phyloP scores from a whole-genome alignment of 805 yeast genomes.

The Kazachstania psychrophila region DNA sequence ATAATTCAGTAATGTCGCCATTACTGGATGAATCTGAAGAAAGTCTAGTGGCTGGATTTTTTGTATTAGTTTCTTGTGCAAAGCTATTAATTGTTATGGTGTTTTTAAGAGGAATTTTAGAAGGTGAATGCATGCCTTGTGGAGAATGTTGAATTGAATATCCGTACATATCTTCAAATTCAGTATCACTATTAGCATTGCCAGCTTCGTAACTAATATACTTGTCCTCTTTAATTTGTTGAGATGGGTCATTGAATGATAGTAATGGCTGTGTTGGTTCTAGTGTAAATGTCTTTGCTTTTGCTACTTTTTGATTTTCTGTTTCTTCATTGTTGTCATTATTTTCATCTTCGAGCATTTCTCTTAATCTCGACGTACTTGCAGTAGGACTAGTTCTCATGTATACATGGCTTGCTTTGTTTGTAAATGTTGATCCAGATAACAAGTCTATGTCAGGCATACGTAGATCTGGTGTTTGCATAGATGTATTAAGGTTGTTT shows the following conservation, averaged over 20 bases:
- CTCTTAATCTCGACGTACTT: conserved; percentile 9
- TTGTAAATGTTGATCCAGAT: conserved; percentile 4
- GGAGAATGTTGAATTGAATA: conserved; percentile 5
- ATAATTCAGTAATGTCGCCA: conserved; percentile 15
- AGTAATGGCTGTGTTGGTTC: conserved; percentile 20
- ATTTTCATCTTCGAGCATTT: conserved; percentile 13
- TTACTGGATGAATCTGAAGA: conserved; percentile 24
- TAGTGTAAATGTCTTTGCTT: conserved; percentile 10
- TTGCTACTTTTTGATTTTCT: conserved; percentile 3
- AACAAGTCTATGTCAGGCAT: not conserved
- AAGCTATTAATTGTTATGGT: conserved; percentile 20
- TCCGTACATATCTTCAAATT: not conserved
- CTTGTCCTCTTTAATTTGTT: too few relatives aligned
- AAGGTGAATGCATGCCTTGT: conserved; percentile 15
- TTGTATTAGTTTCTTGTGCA: not conserved
- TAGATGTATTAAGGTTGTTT: not conserved
- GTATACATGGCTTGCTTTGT: not conserved
- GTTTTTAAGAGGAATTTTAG: conserved; percentile 23
- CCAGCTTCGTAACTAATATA: too few relatives aligned
- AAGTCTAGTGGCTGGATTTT: conserved; percentile 11
- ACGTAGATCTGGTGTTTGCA: conserved; percentile 1
- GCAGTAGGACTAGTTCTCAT: conserved; percentile 4
- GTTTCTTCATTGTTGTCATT: conserved; percentile 1
- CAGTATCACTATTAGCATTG: conserved; percentile 3
- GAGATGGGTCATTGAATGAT: conserved; percentile 5